Percentiles rank a stretch among this genome's conserved stretches.
phyloP scores from a whole-genome alignment of 2,329 filamentous ascomycete genomes.

The Cladobotryum protrusum region DNA sequence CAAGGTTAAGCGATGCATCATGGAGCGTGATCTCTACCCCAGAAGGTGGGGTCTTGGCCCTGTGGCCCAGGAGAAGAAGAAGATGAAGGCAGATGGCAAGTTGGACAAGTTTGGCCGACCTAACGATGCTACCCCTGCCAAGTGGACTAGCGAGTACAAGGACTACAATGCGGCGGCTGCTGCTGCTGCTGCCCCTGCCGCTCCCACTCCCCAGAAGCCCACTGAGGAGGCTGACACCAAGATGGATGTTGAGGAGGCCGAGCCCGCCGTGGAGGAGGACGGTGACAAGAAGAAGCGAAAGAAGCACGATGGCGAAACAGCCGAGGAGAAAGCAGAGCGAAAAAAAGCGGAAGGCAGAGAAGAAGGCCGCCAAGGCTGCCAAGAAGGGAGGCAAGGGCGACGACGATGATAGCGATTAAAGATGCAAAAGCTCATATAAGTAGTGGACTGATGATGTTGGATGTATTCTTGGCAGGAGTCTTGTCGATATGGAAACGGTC shows the following conservation, averaged over 20 bases:
- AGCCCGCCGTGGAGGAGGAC: conserved; percentile 39
- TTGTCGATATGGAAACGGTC: conserved; percentile 16
- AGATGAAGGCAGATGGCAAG: conserved; percentile 96
- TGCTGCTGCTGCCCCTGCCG: conserved; percentile 37
- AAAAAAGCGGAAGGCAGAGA: conserved; percentile 55
- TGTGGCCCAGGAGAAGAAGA: conserved; percentile 95
- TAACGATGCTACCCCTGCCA: conserved; percentile 88
- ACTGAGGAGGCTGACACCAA: conserved; percentile 29
- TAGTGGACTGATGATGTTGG: conserved; percentile 3
- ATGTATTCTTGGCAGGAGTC: conserved; percentile 5
- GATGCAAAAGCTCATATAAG: background rate
- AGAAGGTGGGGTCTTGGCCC: conserved; percentile 94
- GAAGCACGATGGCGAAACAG: conserved; percentile 73
- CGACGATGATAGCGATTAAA: conserved; percentile 42
- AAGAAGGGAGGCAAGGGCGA: conserved; percentile 49
- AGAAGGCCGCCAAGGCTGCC: conserved; percentile 51
- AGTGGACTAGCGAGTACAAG: conserved; percentile 90
- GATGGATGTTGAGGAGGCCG: conserved; percentile 28
- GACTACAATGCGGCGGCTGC: conserved; percentile 64
- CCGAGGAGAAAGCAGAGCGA: conserved; percentile 59
- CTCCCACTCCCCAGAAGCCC: conserved; percentile 32
- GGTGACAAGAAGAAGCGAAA: conserved; percentile 64
- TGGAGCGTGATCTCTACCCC: conserved; percentile 98
- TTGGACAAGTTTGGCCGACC: conserved; percentile 93
- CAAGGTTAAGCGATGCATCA: conserved; percentile 99